Evolutionary conservation across 108 stramenopile genomes (phyloP), one percentile per base, ranked within the genome.

Genomic region (Fragilaria crotonensis): DNA sequence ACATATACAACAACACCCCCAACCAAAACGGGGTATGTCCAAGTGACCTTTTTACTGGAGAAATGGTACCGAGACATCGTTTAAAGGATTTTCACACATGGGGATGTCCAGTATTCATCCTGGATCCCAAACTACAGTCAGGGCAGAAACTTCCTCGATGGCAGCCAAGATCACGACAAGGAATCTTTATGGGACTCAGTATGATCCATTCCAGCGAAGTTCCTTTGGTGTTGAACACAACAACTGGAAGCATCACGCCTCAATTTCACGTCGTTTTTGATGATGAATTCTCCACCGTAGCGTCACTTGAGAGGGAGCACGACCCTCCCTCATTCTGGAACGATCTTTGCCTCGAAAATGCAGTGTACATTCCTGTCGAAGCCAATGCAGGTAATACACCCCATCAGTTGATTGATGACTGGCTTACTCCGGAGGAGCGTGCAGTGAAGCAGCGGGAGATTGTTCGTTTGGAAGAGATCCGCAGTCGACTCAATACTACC

Each of bases 261-360:
- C 80, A 81, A 33, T 74, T 52, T 36, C 75, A 81, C 54, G 62
- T 83, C 2, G 63, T 79, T 21, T 76, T 70, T 53, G 77, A 83
- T 49, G 72, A 78, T 22, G 44, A 32, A n/a, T 78, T 81, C 47
- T 45, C 64, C 18, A 75, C 68, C 0, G 66, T 75, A 20, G 14
- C 36, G 14, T 41, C 36, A 11, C 7, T 41, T 41, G 7, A 7
- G 7, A 14, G 14, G 14, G 36, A 41, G 7, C 11, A 41, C 36
- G 14, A 41, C 14, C 36, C 36, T 11, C 36, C 36, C 11, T 7
- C 7, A 11, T 7, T 41, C 14, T 41, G 36, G 36, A 14, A 41
- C 7, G 36, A 41, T 41, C 36, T 41, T 41, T 41, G 36, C 14
- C 14, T 41, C 7, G 36, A 41, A 14, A 41, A 41, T 41, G 14